Base-by-base conservation (phyloP, 352 stramenopile genomes). In the Phytophthora pini region DNA sequence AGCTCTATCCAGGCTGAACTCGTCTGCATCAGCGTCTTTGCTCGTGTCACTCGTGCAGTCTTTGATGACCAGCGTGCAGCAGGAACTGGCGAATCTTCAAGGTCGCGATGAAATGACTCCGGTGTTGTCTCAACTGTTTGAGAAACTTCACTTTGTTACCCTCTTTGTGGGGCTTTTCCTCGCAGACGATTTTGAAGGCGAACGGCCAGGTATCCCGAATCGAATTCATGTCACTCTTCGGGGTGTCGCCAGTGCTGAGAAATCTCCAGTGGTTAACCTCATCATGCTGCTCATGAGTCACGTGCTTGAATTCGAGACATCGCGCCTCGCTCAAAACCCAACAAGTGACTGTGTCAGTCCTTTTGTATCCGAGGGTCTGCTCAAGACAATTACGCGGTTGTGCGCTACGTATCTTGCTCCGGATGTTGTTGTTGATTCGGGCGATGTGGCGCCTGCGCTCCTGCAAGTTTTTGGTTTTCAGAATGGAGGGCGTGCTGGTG, bases 121-220 rank as follows among this genome's bases (percentile, higher is more conserved):
- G 3, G 62, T 76, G 38, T 70, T 93, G 12, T 88, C 71, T 22
- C 82, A 94, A 38, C 53, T 90, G 10, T 84, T 89, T 31, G 87
- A 96, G 55, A 92, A 93, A 52, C 63, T 92, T 4, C 84, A 95
- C 61, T 94, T 96, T 64, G 67, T 80, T 44, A 67, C 94, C 38
- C 77, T 89, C n/a, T 94, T 96, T 53, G 69, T 67, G 13, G 86
- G 88, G 0, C 68, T 94, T 13, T 88, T 94, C 46, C 77, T 96
- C 5, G 85, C 86, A 0, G 88, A 96, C 52, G 88, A 96, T 53
- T 93, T 80, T 48, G 70, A 79, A 44, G 87, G 87, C 13, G 88
- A 96, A 65, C 82, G 74, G 1, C 88, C 88, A 44, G 71, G 76
- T 34, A 89, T 94, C n/a, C 81, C 88, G 2, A 65, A 65, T 17